Evolutionary conservation across 768 basidiomycete species (phyloP), one percentile per base, ranked within the genome.

Genomic region (Tubosaeta sp.): DNA sequence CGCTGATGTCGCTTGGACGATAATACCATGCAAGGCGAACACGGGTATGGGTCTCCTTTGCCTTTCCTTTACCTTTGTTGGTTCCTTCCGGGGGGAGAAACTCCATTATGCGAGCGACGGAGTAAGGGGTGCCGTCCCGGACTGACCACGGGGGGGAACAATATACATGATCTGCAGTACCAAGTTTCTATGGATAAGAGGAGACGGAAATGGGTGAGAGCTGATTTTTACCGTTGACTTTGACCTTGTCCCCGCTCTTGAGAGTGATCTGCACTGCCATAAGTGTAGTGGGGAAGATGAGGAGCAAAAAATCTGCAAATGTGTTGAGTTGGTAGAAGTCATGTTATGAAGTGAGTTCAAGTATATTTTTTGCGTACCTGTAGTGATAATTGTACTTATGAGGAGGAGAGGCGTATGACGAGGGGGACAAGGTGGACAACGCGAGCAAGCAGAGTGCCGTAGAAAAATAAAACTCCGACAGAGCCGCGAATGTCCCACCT

Each of bases 11-110:
- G 72, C 87, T 84, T 47, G 93, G 93, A 59, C 95, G 90, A 75
- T 97, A 97, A 75, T 95, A 98, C 84, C 94, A 94, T 42, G 91
- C 91, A 50, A 97, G 78, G 47, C 94, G 85, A 59, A 93, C 93
- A 65, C 91, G 88, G 59, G 87, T 85, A 68, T 82, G 86, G 16
- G 77, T 74, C 66, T 84, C 84, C 62, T 82, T 83, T 63, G 81
- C 81, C 60, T 80, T 80, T 50, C 84, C 84, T 56, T 78, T 75
- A 51, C 81, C 82, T 70, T 82, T 88, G 35, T 82, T 75, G 37
- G 76, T 75, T 48, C 86, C 85, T 68, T 86, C 84, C 10, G 91
- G 85, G 32, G 88, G 87, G 16, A 97, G 76, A 64, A 97, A 94
- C 72, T 95, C 91, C 87, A 99, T 95, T 73, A 99, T 91, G 61